Evolutionary conservation across 192 early-diverging fungal species (phyloP).

Genomic region (Radiomyces spectabilis): DNA sequence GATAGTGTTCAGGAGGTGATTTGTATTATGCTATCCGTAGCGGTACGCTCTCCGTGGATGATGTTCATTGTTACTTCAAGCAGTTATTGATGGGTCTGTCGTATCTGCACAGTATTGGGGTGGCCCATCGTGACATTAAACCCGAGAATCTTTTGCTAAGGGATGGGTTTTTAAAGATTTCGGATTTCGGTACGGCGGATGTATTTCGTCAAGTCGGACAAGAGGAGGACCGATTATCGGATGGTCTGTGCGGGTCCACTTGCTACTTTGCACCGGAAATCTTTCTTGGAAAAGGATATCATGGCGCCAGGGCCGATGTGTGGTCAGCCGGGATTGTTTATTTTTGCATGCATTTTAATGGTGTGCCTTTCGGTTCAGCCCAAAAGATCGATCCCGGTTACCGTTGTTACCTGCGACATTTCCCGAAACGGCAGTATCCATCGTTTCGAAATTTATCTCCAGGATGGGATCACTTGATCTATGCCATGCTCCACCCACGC

Average conservation of each 20-base stretch:
- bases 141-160: slow-evolving; percentile 84
- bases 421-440: slow-evolving; percentile 38
- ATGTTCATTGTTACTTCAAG: slow-evolving; percentile 88
- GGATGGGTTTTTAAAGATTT: slow-evolving; percentile 77
- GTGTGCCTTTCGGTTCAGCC: slow-evolving; percentile 62
- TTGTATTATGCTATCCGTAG: slow-evolving; percentile 74
- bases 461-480: slow-evolving; percentile 59
- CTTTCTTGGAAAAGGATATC: slow-evolving; percentile 70
- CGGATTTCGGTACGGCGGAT: slow-evolving; percentile 94
- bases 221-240: slow-evolving; percentile 54
- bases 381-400: slow-evolving; percentile 55
- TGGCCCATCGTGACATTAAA: slow-evolving; percentile 80
- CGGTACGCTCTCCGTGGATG: slow-evolving; percentile 67
- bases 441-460: slow-evolving; percentile 66
- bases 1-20: slow-evolving; percentile 88
- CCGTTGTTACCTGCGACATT: slow-evolving; percentile 27
- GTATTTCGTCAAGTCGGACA: slow-evolving; percentile 69
- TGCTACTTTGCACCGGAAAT: slow-evolving; percentile 96
- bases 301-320: slow-evolving; percentile 80
- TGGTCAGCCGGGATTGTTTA: slow-evolving; percentile 92
- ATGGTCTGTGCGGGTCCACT: slow-evolving; percentile 84
- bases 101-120: slow-evolving; percentile 88
- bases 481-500: slow-evolving; percentile 72
- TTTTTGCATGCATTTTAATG: slow-evolving; percentile 71
- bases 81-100: slow-evolving; percentile 83